phyloP scores from a whole-genome alignment of 2,329 filamentous ascomycete species.

The Thermoascus crustaceus region DNA sequence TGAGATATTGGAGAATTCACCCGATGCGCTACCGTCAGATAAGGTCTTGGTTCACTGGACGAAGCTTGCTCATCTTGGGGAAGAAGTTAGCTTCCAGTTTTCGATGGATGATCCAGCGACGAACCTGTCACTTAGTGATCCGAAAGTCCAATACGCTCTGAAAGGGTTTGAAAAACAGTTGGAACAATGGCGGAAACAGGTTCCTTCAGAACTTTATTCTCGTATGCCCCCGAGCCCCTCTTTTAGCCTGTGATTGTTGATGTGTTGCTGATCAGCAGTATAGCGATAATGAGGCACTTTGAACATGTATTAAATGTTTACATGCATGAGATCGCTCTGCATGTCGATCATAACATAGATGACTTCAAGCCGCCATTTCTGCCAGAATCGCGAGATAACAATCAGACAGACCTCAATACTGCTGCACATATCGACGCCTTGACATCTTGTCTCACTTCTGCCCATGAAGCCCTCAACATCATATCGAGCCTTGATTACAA shows the following conservation, averaged over 20 bases:
- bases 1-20: constrained; percentile 48
- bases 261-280: constrained; percentile 4
- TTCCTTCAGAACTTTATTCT: constrained; percentile 46
- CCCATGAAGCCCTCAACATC: constrained; percentile 58
- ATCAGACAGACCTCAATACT: constrained; percentile 33
- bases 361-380: constrained; percentile 41
- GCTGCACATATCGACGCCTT: constrained; percentile 59
- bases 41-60: constrained; percentile 49
- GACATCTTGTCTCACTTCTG: constrained; percentile 57
- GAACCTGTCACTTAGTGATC: constrained; percentile 48
- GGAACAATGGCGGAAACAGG: constrained; percentile 49
- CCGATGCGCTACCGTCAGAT: constrained; percentile 51
- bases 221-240: constrained; percentile 45
- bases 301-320: constrained; percentile 61
- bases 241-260: neutral
- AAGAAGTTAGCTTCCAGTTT: constrained; percentile 61
- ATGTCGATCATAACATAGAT: constrained; percentile 52
- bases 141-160: constrained; percentile 56
- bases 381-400: constrained; percentile 37
- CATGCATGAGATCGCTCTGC: constrained; percentile 67
- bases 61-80: constrained; percentile 54
- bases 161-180: constrained; percentile 58
- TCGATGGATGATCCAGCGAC: constrained; percentile 56
- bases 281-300: constrained; percentile 55
- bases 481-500: constrained; percentile 55